Base-by-base conservation (phyloP, 805 yeast genomes). In the Candida palmyrensis region DNA sequence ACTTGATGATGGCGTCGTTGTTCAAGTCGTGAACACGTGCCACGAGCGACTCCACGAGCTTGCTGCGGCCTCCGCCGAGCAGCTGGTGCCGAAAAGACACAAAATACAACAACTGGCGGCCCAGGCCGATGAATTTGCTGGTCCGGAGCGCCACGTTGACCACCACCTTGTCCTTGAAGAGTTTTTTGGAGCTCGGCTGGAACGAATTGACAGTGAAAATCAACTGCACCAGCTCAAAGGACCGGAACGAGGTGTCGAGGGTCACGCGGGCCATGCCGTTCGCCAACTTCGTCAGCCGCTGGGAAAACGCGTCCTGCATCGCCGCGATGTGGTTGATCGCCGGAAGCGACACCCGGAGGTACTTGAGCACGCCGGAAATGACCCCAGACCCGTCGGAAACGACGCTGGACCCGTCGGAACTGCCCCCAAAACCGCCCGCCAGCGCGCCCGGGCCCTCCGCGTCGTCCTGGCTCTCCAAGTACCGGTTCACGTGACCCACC, bases 31-130 rank as follows among this genome's bases (percentile, higher is more conserved):
- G 18, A 7, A 31, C 14, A 5, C 29, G 24, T 10, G 12, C 18
- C 11, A 18, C 11, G 10, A 31, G 15, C 21, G 18, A 8, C 33
- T 66, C 72, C 41, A 66, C 64, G 27, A 66, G 45, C 33, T 48
- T 48, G 36, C 62, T 63, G 38, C 57, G 59, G 46, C 62, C 63
- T 36, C 54, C 55, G 14, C 57, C 41, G 36, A 53, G 59, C 36
- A 64, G 51, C 41, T 62, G 64, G 22, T 64, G 66, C 28, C 53
- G 55, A 50, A 64, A 45, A 11, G 63, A 57, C 5, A 64, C 44
- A 39, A 56, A 49, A 31, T 44, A 30, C 33, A 53, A 29, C 41
- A 53, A 37, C 39, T 47, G 35, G 28, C 41, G 36, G 19, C 42
- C 33, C 9, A 29, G 34, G 15, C 38, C 42, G 28, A 53, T 54